Evolutionary conservation across 306 rosid species (phyloP), one percentile per base, ranked within the genome.

Genomic region (Trifolium dubium): DNA sequence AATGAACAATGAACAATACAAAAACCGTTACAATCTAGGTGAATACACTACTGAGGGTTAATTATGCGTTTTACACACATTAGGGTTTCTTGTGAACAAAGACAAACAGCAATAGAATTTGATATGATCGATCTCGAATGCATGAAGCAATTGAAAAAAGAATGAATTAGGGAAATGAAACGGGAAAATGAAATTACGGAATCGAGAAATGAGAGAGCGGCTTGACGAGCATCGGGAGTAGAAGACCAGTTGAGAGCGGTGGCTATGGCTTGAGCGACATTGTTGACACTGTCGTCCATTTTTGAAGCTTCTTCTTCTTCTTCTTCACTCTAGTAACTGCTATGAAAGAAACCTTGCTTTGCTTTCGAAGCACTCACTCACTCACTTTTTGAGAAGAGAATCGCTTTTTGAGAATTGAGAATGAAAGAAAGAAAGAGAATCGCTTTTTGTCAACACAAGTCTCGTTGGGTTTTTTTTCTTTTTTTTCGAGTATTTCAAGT

Each of bases 181-280:
- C 8, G 40, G 2, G 2, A 17, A 37, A 60, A 46, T 1, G 5
- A 35, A 51, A 67, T 30, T 87, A 94, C 99, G 17, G 95, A 83
- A 76, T 94, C 93, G 59, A 94, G 88, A 74, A 86, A 94, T 72
- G 89, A 67, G 47, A 86, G 85, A 32, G 99, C 99, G 9, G 89
- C 82, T 69, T 77, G 86, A 19, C 97, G 91, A 43, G 91, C 86
- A 15, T 87, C 82, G 17, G 96, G 84, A 41, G 97, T 51, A 51
- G 97, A 84, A 64, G 79, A 73, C 97, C 96, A 94, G 87, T 90
- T 92, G 50, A 92, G 89, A 47, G 97, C 88, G 66, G 87, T 89
- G 63, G 85, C 85, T 15, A 94, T 94, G 71, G 99, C 97, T 79
- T 82, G 81, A 59, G 99, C 99, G 17, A 88, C 96, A 87, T 84